These are phyloP conservation scores for Smallanthus sonchifolius DNA, from an alignment of 129 eudicot species.

Conservation along the genomic window DNA sequence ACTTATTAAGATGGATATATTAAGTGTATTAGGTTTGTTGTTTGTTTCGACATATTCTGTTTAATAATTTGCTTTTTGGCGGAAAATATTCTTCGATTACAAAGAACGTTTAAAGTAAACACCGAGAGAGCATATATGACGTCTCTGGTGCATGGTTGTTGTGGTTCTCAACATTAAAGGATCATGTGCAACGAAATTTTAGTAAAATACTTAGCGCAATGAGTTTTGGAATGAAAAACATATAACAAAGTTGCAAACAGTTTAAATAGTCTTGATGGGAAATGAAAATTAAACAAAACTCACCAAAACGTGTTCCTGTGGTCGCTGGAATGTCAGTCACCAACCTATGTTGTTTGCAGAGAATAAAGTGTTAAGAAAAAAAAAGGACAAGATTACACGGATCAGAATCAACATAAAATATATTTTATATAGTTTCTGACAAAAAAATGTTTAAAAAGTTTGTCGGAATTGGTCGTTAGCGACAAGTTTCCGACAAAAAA, in stretches of 20 bases:
- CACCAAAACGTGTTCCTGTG: conserved; percentile 70
- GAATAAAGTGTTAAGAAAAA: conserved; percentile 23
- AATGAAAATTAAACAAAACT: conserved; percentile 12
- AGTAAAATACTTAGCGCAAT: too few species aligned
- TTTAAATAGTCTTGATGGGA: not conserved
- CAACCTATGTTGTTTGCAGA: conserved; percentile 38
- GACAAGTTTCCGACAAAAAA: too few species aligned
- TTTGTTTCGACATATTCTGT: not conserved
- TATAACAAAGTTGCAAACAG: not conserved
- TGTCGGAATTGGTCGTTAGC: too few species aligned
- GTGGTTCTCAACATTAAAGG: not conserved
- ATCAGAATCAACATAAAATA: conserved; percentile 5
- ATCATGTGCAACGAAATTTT: too few species aligned
- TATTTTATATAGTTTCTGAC: too few species aligned
- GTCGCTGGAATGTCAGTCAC: conserved; percentile 90
- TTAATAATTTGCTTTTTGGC: not conserved
- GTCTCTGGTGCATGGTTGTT: too few species aligned
- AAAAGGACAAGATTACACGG: not conserved
- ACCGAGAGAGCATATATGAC: too few species aligned
- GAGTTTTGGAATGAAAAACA: too few species aligned
- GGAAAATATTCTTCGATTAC: conserved; percentile 11
- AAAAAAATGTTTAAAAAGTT: too few species aligned
- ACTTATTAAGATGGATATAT: not conserved
- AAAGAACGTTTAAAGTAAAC: too few species aligned
- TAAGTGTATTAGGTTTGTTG: not conserved